Evolutionary conservation across 2,329 filamentous ascomycete species (phyloP).

Genomic region (Clarireedia hainanense): DNA sequence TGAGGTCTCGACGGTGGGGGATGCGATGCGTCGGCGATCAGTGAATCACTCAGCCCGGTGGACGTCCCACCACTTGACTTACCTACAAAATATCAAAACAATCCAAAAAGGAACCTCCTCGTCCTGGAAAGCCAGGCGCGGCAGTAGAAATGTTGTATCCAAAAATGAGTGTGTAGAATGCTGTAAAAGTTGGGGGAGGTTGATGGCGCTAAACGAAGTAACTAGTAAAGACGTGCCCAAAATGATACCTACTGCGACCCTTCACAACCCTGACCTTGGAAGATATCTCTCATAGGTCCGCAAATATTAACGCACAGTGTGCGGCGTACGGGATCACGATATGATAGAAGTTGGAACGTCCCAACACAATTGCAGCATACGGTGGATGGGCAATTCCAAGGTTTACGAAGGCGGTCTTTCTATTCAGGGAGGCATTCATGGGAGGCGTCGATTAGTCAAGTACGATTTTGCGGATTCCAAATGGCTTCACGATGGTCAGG

Average conservation of each 20-base stretch:
- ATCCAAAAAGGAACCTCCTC: constrained; percentile 10
- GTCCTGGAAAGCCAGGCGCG: constrained; percentile 11
- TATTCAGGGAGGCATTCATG: no score
- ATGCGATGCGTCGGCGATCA: constrained; percentile 9
- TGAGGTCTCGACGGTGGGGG: constrained; percentile 17
- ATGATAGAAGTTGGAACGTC: constrained; percentile 3
- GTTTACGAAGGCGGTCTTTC: no score
- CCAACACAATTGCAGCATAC: not conserved
- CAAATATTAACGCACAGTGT: no score
- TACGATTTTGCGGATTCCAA: no score
- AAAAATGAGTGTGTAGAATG: constrained; percentile 7
- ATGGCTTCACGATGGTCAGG: no score
- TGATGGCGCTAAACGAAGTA: constrained; percentile 10
- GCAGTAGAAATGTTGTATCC: constrained; percentile 6
- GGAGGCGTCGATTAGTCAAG: no score
- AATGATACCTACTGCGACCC: not conserved
- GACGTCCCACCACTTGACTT: not conserved
- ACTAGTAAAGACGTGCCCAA: constrained; percentile 7
- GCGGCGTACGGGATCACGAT: not conserved
- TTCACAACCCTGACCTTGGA: not conserved
- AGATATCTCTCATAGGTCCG: constrained; percentile 2
- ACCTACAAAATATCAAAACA: constrained; percentile 11
- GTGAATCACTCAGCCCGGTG: not conserved
- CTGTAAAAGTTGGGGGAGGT: constrained; percentile 3
- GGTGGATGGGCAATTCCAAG: not conserved